Conservation (phyloP, 148 eudicot species). For the Camellia lanceoleosa region DNA sequence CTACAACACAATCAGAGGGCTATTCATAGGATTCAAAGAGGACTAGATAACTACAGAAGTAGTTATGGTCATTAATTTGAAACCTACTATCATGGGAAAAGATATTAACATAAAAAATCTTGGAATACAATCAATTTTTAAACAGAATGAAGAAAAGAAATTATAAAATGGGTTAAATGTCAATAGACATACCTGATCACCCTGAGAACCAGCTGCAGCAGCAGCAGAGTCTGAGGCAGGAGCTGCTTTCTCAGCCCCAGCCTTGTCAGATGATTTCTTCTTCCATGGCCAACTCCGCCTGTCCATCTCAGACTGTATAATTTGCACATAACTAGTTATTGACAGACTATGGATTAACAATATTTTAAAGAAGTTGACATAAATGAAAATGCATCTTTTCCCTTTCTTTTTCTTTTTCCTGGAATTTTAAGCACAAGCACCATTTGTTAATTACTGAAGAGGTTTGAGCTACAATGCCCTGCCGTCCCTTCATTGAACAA, state of each 20-base stretch:
- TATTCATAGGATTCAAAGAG: not conserved
- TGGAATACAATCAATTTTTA: not conserved
- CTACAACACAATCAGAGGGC: not conserved
- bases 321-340: not conserved
- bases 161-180: not conserved
- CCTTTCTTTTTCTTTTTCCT: not conserved
- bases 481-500: not conserved
- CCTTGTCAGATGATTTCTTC: conserved; percentile 86
- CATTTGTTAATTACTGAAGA: not conserved
- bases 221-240: conserved; percentile 54
- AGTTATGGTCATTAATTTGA: not conserved
- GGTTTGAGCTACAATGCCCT: not conserved
- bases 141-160: not conserved
- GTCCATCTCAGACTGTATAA: conserved; percentile 58
- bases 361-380: not conserved
- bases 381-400: not conserved
- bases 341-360: not conserved
- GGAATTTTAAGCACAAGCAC: not conserved
- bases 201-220: conserved; percentile 43
- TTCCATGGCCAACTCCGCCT: conserved; percentile 98
- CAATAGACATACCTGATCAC: conserved; percentile 56
- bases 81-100: not conserved
- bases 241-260: conserved; percentile 59
- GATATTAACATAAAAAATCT: no score
- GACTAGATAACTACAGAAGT: not conserved